Percentiles rank a stretch among this genome's conserved stretches.
Conservation (phyloP, 1,284 basidiomycete species). For the Austroboletus novae-zelandiae region DNA sequence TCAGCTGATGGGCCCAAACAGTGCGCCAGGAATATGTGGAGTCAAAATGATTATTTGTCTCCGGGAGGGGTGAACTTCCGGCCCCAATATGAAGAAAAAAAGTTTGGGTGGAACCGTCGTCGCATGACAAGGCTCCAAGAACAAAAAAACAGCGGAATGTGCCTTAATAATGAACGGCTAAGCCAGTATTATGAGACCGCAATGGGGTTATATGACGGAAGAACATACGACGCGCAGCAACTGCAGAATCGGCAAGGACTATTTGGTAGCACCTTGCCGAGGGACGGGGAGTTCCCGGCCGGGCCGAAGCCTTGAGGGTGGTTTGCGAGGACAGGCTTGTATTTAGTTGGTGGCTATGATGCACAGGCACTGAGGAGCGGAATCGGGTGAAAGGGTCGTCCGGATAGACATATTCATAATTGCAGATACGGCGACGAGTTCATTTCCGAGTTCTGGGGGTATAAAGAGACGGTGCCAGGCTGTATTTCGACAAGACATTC, state of each 20-base stretch:
- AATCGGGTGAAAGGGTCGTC: constrained; percentile 31
- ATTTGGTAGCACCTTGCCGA: constrained; percentile 16
- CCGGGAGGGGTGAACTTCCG: constrained; percentile 25
- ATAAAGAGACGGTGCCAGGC: constrained; percentile 31
- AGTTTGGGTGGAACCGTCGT: constrained; percentile 23
- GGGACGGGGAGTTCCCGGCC: neutral
- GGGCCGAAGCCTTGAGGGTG: too few species aligned
- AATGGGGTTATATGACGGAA: constrained; percentile 22
- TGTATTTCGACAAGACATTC: constrained; percentile 1
- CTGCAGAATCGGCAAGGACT: constrained; percentile 18
- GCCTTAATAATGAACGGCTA: constrained; percentile 30
- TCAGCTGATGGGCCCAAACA: constrained; percentile 26
- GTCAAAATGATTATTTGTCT: constrained; percentile 24
- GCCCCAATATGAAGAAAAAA: constrained; percentile 30
- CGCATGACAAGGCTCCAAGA: constrained; percentile 24
- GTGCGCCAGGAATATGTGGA: constrained; percentile 17
- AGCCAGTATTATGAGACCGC: constrained; percentile 26
- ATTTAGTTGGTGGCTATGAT: constrained; percentile 30
- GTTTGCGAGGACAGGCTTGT: constrained; percentile 2
- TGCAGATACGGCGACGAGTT: constrained; percentile 33
- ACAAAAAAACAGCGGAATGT: constrained; percentile 23
- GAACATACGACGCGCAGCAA: constrained; percentile 28
- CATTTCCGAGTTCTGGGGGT: constrained; percentile 30
- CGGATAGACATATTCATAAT: constrained; percentile 19
- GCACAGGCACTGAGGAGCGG: constrained; percentile 27